Conservation (phyloP, 2,329 filamentous ascomycete genomes). For the Rugonectria rugulosa region DNA sequence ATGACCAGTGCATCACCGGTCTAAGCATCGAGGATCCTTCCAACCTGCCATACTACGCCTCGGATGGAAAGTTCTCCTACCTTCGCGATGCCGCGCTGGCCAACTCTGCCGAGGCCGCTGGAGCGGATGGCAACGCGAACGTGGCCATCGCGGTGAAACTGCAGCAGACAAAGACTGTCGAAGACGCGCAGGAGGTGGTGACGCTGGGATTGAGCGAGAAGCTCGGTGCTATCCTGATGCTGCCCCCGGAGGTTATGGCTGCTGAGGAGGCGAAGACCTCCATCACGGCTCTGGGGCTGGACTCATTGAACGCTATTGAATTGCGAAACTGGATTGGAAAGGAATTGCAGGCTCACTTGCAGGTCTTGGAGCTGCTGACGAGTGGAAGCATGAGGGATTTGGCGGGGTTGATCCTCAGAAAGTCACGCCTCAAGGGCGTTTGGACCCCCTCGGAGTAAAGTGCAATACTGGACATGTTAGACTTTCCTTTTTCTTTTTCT, state of each 20-base stretch:
- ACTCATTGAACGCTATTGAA: slow-evolving; percentile 59
- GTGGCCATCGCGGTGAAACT: slow-evolving; percentile 23
- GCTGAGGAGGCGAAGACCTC: slow-evolving; percentile 26
- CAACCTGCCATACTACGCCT: slow-evolving; percentile 58
- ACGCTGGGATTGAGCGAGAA: slow-evolving; percentile 35
- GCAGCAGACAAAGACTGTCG: slow-evolving; percentile 7
- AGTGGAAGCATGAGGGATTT: slow-evolving; percentile 50
- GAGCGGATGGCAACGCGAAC: slow-evolving; percentile 16
- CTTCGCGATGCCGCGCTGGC: slow-evolving; percentile 51
- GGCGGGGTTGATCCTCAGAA: slow-evolving; percentile 36
- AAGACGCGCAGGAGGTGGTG: slow-evolving; percentile 38
- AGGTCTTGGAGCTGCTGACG: slow-evolving; percentile 63
- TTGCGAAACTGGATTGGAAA: slow-evolving; percentile 60
- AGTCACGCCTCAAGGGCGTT: slow-evolving; percentile 25
- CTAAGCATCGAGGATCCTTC: slow-evolving; percentile 55
- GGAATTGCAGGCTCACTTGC: slow-evolving; percentile 51
- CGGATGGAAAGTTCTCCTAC: slow-evolving; percentile 62
- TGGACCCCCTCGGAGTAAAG: neutral
- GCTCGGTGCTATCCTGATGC: slow-evolving; percentile 47
- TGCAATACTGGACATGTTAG: neutral
- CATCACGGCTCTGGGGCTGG: slow-evolving; percentile 45
- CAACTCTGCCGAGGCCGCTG: slow-evolving; percentile 21
- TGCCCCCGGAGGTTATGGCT: slow-evolving; percentile 35
- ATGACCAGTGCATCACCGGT: slow-evolving; percentile 62
- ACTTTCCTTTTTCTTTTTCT: neutral